Evolutionary conservation across 2,329 filamentous ascomycete genomes (phyloP), one percentile per base, ranked within the genome.

Genomic region (Exophiala calicioides): DNA sequence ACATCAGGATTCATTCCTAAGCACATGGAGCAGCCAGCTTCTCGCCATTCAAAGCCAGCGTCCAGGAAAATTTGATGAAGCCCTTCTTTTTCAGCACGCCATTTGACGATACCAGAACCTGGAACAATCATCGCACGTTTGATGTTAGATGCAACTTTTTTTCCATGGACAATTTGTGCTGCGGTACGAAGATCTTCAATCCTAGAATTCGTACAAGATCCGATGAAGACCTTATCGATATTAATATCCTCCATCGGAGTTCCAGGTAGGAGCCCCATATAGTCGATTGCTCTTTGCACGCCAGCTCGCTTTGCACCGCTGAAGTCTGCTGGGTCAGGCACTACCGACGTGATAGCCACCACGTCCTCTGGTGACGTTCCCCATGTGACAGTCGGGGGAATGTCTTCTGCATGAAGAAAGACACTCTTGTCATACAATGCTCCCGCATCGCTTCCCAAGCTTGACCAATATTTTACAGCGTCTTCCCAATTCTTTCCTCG

Each of bases 1-100:
- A 98, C 96, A 67, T 98, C 93, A 0, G 93, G 91, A 76, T 98
- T 98, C 91, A 98, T 98, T 66, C 93, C 93, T 44, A 98, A 79
- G 67, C 93, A 97, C 93, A 98, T 98, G 54, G 88, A 95, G 80
- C 93, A 98, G 38, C 93, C 93, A 58, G 93, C 93, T 74, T 98
- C 93, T 65, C 93, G 83, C 91, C 91, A 97, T 68, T 97, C 91
- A 58, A 97, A 97, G 5, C 93, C 93, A 36, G 93, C 90, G 52
- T 95, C 88, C 6, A 74, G 64, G 70, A 98, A 97, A 64, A 96
- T 86, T 75, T 90, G 88, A 71, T 97, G 88, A 3, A 98, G 82
- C 41, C 91, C 91, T 70, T 97, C 93, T 2, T 80, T 74, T 70
- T 98, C 91, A 5, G 93, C 93, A 68, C 90, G 86, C 50, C 84